Conservation (phyloP, 2,329 filamentous ascomycete genomes). For the Ophiosphaerella korrae region DNA sequence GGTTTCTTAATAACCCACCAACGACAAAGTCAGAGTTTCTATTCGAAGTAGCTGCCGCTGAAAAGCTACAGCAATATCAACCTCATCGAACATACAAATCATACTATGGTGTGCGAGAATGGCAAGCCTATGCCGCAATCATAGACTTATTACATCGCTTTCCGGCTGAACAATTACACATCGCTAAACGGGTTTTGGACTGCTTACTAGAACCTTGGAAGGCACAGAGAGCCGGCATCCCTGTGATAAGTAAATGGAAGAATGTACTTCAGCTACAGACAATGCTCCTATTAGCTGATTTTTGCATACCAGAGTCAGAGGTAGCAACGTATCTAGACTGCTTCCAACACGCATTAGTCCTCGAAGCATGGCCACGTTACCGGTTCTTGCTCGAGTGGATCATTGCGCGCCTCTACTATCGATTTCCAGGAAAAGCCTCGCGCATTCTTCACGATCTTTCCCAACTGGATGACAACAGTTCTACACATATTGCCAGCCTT, state of each 20-base stretch:
- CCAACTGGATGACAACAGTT: slow-evolving; percentile 51
- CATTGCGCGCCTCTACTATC: slow-evolving; percentile 50
- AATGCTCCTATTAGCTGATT: slow-evolving; percentile 51
- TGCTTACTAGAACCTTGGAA: slow-evolving; percentile 50
- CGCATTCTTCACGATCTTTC: slow-evolving; percentile 45
- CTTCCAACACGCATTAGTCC: slow-evolving; percentile 48
- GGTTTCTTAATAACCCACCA: slow-evolving; percentile 49
- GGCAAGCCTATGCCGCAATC: slow-evolving; percentile 51
- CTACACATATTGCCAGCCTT: slow-evolving; percentile 54
- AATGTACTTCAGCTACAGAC: slow-evolving; percentile 55
- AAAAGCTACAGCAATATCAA: slow-evolving; percentile 35
- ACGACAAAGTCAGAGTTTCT: slow-evolving; percentile 51
- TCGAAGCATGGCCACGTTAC: slow-evolving; percentile 55
- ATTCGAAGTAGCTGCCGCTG: slow-evolving; percentile 50
- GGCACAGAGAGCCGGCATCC: slow-evolving; percentile 49
- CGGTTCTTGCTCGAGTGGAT: slow-evolving; percentile 56
- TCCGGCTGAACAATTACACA: slow-evolving; percentile 25
- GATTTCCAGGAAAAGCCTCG: slow-evolving; percentile 36
- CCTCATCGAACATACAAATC: slow-evolving; percentile 45
- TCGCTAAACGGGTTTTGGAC: slow-evolving; percentile 39
- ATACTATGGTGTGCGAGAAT: slow-evolving; percentile 53
- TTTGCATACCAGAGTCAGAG: slow-evolving; percentile 34
- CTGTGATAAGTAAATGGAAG: slow-evolving; percentile 56
- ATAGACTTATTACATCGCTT: slow-evolving; percentile 53
- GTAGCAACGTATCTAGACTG: slow-evolving; percentile 42